Base-by-base conservation (phyloP, 345 rosid species). In the Acer saccharum region DNA sequence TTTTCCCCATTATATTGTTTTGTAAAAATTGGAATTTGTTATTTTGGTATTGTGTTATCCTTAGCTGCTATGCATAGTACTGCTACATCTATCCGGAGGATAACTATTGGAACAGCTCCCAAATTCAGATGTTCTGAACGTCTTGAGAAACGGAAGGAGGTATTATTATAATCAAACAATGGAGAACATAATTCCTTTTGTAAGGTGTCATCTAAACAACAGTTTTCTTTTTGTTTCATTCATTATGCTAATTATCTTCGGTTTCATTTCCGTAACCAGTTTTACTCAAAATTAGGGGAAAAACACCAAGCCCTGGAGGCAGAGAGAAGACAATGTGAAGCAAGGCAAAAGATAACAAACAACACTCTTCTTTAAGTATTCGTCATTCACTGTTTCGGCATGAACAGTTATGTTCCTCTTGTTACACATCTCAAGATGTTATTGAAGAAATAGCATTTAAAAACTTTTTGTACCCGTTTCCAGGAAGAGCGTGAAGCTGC, bases 401-500 rank as follows among this genome's bases (percentile, higher is more conserved):
- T 18, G 18, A 14, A 7, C 10, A 7, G 18, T 65, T 35, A 14
- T 66, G 27, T 60, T 60, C 35, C 11, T 48, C 18, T 48, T 10
- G 27, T 48, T 67, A 32, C 54, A n/a, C 48, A 8, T 66, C 16
- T 66, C 6, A 14, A n/a, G 44, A 75, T 55, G 52, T 29, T 14
- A 12, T 7, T 74, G 25, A 72, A 58, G 41, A 61, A 78, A 52
- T 17, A 41, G 10, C 17, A 46, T 5, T 3, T 41, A 61, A 73
- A 60, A 64, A 44, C 46, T 54, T 78, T 50, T 61, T 23, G 54
- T 35, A 14, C 13, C 61, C 32, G 21, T 83, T 64, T 88, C n/a
- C 73, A 94, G 99, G 99, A 94, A 87, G 99, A 97, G 87, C 94
- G 90, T 88, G 96, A 94, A 71, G 98, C 98, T 35, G 97, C 92